Conservation (phyloP, 169 alveolate species). For the Eimeria nieschulzi region DNA sequence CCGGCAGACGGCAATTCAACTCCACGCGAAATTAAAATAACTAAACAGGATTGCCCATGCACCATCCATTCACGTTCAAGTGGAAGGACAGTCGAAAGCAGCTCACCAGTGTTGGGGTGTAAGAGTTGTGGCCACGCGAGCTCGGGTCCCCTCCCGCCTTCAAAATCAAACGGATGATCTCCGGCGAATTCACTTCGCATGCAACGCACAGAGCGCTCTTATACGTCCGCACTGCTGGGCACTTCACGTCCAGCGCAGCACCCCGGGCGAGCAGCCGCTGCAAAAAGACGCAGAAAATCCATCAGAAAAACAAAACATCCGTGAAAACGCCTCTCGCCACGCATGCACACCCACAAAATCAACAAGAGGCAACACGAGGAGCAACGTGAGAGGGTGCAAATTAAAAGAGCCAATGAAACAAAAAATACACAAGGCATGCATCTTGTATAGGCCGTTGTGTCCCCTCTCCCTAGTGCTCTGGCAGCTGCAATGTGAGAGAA, state of each 20-base stretch:
- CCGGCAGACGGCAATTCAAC: no score
- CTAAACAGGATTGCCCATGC: no score
- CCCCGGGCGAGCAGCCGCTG: constrained; percentile 84
- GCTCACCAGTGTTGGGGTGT: constrained; percentile 85
- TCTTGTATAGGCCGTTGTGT: not conserved
- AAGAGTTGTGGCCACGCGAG: constrained; percentile 84
- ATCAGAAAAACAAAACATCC: not conserved
- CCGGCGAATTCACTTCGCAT: constrained; percentile 85
- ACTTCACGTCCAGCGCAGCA: constrained; percentile 79
- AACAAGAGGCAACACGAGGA: not conserved
- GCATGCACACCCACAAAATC: not conserved
- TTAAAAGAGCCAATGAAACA: not conserved
- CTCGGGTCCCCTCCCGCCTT: constrained; percentile 89
- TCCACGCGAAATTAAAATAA: no score
- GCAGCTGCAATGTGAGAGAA: no score
- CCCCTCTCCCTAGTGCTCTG: no score
- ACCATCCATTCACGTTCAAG: no score
- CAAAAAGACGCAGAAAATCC: constrained; percentile 23
- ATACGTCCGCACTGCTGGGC: constrained; percentile 85
- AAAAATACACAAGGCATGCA: not conserved
- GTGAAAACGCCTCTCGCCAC: not conserved
- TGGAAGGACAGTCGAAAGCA: not conserved
- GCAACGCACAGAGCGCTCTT: constrained; percentile 91
- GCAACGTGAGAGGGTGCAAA: not conserved
- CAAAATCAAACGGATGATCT: constrained; percentile 83